Conservation (phyloP, 148 eudicot genomes). For the Arbutus unedo region DNA sequence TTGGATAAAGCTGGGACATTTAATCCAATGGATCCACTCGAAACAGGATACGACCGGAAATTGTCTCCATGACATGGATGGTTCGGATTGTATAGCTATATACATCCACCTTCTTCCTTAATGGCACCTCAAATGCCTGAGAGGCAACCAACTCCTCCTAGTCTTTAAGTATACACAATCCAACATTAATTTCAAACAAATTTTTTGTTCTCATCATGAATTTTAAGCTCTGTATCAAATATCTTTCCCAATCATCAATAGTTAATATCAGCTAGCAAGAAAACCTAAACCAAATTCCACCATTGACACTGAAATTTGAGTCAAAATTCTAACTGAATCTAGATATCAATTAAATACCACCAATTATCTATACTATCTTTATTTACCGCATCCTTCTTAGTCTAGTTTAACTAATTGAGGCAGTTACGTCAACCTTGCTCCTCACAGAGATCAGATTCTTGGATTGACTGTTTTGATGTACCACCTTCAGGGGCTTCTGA, state of each 20-base stretch:
- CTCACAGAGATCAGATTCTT: too few relatives aligned
- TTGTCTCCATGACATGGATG: background rate
- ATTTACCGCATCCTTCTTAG: background rate
- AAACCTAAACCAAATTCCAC: background rate
- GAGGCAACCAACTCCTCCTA: background rate
- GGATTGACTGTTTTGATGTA: too few relatives aligned
- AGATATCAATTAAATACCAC: background rate
- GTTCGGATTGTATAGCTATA: background rate
- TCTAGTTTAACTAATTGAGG: background rate
- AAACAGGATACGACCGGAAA: background rate
- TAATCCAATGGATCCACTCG: background rate
- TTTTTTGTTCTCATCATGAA: background rate
- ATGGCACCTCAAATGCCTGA: background rate
- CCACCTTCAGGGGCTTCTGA: too few relatives aligned
- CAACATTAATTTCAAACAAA: background rate
- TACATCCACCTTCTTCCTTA: background rate
- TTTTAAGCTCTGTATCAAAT: background rate
- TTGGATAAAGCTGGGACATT: background rate
- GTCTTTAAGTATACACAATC: background rate
- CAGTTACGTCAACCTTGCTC: background rate
- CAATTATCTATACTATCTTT: background rate
- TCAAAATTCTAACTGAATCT: background rate
- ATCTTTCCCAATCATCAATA: background rate
- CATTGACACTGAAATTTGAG: background rate
- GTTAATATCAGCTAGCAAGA: background rate